Evolutionary conservation across 352 stramenopile genomes (phyloP).

Genomic region (Elongisporangium anandrum): DNA sequence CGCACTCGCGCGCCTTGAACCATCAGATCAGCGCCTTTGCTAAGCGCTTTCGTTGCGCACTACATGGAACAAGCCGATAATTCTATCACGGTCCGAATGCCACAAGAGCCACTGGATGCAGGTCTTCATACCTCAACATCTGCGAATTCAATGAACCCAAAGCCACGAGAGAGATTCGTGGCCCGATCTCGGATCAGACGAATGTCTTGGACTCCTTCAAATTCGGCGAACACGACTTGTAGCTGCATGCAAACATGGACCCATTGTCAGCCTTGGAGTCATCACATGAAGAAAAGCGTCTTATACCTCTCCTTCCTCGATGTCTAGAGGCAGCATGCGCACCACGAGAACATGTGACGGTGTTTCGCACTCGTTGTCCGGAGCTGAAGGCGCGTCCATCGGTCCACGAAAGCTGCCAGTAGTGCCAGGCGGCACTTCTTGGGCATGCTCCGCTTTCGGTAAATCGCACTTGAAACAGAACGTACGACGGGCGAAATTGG

Average conservation of each 20-base stretch:
- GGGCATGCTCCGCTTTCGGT: constrained; percentile 22
- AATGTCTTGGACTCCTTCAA: constrained; percentile 63
- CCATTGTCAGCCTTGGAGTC: neutral
- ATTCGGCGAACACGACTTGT: constrained; percentile 64
- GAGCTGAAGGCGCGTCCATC: neutral
- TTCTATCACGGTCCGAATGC: neutral
- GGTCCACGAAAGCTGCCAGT: neutral
- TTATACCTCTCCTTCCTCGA: constrained; percentile 69
- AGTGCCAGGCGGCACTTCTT: constrained; percentile 25
- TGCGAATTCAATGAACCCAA: constrained; percentile 78
- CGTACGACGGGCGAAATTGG: constrained; percentile 61
- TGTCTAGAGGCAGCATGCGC: constrained; percentile 62
- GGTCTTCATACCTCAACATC: constrained; percentile 44
- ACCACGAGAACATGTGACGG: constrained; percentile 67
- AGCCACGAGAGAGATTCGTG: constrained; percentile 63
- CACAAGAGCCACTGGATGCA: neutral
- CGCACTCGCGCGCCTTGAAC: constrained; percentile 39
- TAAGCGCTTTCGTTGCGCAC: constrained; percentile 29
- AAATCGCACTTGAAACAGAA: constrained; percentile 72
- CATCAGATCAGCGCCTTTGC: constrained; percentile 19
- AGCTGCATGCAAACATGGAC: constrained; percentile 30
- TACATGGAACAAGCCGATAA: constrained; percentile 6
- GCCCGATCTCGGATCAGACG: constrained; percentile 66
- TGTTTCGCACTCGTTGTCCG: constrained; percentile 6
- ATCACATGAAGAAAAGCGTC: neutral